Base-by-base conservation (phyloP, 495 filamentous ascomycete species). In the Penicillium lagena region DNA sequence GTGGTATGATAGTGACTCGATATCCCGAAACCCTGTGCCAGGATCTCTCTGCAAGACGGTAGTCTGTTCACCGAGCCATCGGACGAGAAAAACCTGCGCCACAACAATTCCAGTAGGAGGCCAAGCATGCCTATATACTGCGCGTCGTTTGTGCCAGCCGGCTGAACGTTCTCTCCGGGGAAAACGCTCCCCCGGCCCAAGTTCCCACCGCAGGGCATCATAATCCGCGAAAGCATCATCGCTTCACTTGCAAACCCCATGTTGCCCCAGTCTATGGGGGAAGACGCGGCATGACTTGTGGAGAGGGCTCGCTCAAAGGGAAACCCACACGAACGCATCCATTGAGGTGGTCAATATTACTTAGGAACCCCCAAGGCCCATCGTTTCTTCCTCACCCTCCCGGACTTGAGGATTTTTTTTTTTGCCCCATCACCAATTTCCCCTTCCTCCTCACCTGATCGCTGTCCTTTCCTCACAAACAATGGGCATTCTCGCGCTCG, bases 401-500 rank as follows among this genome's bases (percentile, higher is more conserved):
- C 35, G 30, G 31, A 41, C 28, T 36, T 8, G n/a, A 52, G 13
- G 35, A 35, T 14, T 32, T 31, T 42, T 38, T 29, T 30, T 40
- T 34, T 34, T 42, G 38, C 35, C 15, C 29, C 45, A 37, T 29
- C 42, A 13, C 38, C 37, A 45, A 14, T 34, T 22, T 37, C 35
- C 12, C 11, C 46, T 42, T 45, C 40, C 14, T 35, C 6, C 41
- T 29, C 37, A 13, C 12, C 17, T 39, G 27, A 38, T 42, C 30
- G 35, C 34, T 29, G 34, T 13, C 29, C 34, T 13, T 13, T 14
- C 34, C 33, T 39, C 31, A 29, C 32, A 51, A 51, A 73, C 50
- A 35, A 82, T 84, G 79, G 76, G 74, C 42, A 52, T 82, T 51
- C 69, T 83, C 46, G 63, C 67, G 14, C 62, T 83, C 37, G 73